Conservation (phyloP, 257 asterid genomes). For the Orobanche coerulescens region DNA sequence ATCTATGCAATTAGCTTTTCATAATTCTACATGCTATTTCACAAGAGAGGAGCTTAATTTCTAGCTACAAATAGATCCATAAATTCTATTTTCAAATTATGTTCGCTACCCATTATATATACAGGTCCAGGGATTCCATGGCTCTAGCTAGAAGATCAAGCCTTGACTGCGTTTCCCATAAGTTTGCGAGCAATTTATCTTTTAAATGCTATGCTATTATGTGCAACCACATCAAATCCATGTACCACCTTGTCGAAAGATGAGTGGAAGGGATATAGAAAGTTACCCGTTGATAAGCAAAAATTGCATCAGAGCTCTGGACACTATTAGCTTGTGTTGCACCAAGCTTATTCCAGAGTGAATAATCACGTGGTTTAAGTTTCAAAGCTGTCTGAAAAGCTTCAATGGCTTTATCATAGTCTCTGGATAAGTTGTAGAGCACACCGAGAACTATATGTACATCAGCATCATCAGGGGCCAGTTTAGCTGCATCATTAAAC, state of each 20-base stretch:
- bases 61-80: background rate
- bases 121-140: conserved; percentile 8
- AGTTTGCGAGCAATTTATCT: background rate
- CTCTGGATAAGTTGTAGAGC: conserved; percentile 76
- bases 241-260: background rate
- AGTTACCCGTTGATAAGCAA: conserved; percentile 84
- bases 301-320: conserved; percentile 94
- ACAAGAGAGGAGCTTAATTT: background rate
- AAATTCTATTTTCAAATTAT: background rate
- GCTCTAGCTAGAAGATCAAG: background rate
- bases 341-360: conserved; percentile 99
- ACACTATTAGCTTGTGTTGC: conserved; percentile 99
- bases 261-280: background rate
- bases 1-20: background rate
- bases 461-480: conserved; percentile 98
- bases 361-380: conserved; percentile 93
- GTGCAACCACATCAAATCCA: conserved; percentile 11
- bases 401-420: conserved; percentile 87
- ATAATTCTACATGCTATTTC: background rate
- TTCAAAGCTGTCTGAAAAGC: conserved; percentile 88
- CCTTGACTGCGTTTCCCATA: conserved; percentile 2
- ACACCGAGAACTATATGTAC: conserved; percentile 97
- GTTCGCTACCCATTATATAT: background rate
- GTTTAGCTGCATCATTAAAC: conserved; percentile 77
- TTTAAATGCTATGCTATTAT: background rate